These are phyloP conservation scores for Aspergillus brunneoviolaceus DNA, from an alignment of 2,329 filamentous ascomycete genomes.

Conservation along the genomic window DNA sequence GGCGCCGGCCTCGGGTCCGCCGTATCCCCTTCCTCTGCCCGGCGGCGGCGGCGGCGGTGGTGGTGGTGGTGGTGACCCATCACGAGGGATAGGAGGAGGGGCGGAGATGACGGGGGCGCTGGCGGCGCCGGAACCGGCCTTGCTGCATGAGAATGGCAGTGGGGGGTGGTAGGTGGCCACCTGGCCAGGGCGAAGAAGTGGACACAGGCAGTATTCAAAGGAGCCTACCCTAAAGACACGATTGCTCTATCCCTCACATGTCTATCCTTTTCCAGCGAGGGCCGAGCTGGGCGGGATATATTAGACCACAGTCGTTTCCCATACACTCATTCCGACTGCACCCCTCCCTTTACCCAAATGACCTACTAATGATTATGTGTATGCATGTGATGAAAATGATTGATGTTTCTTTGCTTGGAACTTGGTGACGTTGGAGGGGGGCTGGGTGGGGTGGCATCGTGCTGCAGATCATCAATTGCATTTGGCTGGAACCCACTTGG, in stretches of 20 bases:
- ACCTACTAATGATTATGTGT: conserved; percentile 1
- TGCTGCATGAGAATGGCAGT: conserved; percentile 26
- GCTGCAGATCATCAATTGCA: background rate
- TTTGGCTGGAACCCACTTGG: no score
- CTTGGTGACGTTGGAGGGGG: background rate
- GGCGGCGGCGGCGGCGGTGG: background rate
- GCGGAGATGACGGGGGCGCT: background rate
- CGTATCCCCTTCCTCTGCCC: conserved; percentile 12
- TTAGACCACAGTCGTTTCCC: no score
- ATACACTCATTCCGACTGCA: no score
- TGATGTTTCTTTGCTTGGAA: background rate
- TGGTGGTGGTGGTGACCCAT: background rate
- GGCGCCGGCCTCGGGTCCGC: background rate
- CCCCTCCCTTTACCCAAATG: background rate
- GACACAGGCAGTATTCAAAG: no score
- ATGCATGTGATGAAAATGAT: background rate
- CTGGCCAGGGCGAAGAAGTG: no score
- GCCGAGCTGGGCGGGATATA: no score
- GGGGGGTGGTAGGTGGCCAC: background rate
- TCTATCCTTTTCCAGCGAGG: no score
- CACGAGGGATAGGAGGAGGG: background rate
- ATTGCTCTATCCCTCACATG: no score
- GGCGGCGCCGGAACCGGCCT: conserved; percentile 15
- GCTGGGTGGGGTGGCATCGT: background rate
- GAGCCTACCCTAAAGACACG: no score